Percentiles rank a stretch among this genome's conserved stretches.
Conservation (phyloP, 2,329 filamentous ascomycete genomes). For the Botryotinia convoluta region DNA sequence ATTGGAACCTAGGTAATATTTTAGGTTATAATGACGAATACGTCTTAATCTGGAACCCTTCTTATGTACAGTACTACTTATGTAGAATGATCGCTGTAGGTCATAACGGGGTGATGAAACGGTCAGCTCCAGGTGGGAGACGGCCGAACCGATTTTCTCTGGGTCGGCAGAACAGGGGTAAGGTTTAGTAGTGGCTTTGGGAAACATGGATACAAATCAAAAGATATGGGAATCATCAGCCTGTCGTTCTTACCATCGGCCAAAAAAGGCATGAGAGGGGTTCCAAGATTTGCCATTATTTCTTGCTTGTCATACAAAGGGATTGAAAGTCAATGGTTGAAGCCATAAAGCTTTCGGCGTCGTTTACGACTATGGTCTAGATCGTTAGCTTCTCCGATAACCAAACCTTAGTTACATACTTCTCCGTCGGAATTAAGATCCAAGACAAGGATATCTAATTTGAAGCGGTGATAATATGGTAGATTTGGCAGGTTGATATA, state of each 20-base stretch:
- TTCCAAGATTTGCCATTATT: neutral
- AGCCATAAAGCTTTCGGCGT: neutral
- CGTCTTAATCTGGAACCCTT: neutral
- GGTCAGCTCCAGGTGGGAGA: neutral
- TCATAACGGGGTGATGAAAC: neutral
- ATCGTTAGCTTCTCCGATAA: neutral
- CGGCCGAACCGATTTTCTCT: neutral
- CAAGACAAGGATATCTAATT: neutral
- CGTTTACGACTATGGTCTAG: neutral
- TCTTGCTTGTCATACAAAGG: neutral
- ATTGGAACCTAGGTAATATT: neutral
- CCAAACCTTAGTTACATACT: neutral
- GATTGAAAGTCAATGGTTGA: neutral
- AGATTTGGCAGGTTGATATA: neutral
- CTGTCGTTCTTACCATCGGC: neutral
- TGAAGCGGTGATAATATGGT: neutral
- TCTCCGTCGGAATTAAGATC: neutral
- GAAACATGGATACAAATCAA: neutral
- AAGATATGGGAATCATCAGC: neutral
- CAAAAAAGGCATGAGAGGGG: neutral
- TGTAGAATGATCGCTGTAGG: slow-evolving; percentile 4
- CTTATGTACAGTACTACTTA: neutral
- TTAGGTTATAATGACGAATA: neutral
- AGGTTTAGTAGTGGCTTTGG: neutral
- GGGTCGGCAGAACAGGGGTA: neutral